Base-by-base conservation (phyloP, 164 flowering plant genomes). In the Macadamia tetraphylla region DNA sequence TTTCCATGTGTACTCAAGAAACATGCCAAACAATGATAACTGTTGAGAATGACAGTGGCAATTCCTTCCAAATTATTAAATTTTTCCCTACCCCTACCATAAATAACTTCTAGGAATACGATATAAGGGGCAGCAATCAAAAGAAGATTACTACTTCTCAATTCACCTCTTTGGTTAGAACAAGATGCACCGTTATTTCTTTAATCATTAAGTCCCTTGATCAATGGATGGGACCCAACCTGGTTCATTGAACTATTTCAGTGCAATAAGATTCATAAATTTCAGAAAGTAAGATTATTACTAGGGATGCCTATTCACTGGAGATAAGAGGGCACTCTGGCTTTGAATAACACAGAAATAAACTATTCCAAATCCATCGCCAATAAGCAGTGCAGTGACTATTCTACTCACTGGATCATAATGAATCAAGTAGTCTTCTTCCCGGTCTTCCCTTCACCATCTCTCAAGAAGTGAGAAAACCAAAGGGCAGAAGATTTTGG, bases 401-500 rank as follows among this genome's bases (percentile, higher is more conserved):
- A 6, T 31, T 31, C 18, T 32, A 23, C 11, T 29, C 9, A 14
- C 30, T 18, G 15, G 30, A 8, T 60, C 29, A 8, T 12, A 60
- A 31, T 29, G 40, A 31, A 60, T 60, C 43, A 18, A 4, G 70
- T 61, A 85, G 52, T 86, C 88, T 61, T 82, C 76, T 62, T 84
- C 86, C 73, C 80, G 12, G 74, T 52, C 69, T 81, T 81, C 44
- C 62, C 78, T 60, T 80, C 78, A 46, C 31, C 62, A 23, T 82
- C 84, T 78, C 79, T 87, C 70, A 93, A 65, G 75, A 90, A 86
- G 59, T 73, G 78, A 62, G 77, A 66, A 81, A 91, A 93, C 98
- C 98, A 93, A 62, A 84, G 77, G 8, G 98, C 94, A 40, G 97
- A 93, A 60, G 95, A 86, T 70, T 93, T 93, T 2, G 92, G 94